Base-by-base conservation (phyloP, 148 eudicot genomes). In the Amaranthus hypochondriacus region DNA sequence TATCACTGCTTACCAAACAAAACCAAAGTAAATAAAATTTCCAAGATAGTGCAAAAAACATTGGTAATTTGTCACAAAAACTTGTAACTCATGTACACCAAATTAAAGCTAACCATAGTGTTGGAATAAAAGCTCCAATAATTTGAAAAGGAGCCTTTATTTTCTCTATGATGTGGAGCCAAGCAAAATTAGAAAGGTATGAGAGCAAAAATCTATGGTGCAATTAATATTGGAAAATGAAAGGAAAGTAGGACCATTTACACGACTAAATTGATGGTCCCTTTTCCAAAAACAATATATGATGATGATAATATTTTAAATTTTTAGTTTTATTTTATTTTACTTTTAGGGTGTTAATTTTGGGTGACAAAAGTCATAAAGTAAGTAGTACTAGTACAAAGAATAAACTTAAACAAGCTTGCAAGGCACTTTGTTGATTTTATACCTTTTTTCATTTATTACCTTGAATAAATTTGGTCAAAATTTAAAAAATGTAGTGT, bases 401-500 rank as follows among this genome's bases (percentile, higher is more conserved):
- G 56, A 66, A 74, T 65, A 59, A 28, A 47, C 48, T 46, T 58
- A 69, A 70, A 70, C 56, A 5, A 62, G 9, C 15, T 68, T 3
- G 39, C 58, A 50, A 68, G 21, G 5, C 39, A 50, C 11, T 56
- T 55, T 6, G 9, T 43, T 14, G 73, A 28, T 44, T 70, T 62
- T 69, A 15, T 76, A 60, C 48, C 74, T 69, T 76, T 76, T 48
- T 61, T 76, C 69, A 69, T 76, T 76, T 52, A 76, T 69, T 76
- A 68, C 57, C 47, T 2, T 2, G 21, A 18, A 57, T n/a, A n/a
- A 5, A 7, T 56, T 71, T 59, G 42, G 74, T 70, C 73, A 9
- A 3, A 58, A n/a, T 7, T 58, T 58, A n/a, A 58, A n/a, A 15
- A 58, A n/a, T 60, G 5, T 18, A 59, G 10, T 10, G 9, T 3